Base-by-base conservation (phyloP, 176 grass and related monocot species). In the Cocos nucifera region DNA sequence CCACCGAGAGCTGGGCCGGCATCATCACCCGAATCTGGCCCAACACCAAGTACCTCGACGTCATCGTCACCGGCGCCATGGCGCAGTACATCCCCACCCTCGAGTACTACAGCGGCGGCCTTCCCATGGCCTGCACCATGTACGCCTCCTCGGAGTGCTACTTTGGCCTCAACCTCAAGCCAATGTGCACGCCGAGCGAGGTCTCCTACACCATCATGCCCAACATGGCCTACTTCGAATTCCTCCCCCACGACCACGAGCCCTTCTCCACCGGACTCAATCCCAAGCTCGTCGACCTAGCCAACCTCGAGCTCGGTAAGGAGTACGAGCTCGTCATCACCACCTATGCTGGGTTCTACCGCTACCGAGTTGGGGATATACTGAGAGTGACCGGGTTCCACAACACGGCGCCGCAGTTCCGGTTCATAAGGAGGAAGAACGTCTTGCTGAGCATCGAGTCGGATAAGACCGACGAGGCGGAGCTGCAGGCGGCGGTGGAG, bases 191-290 rank as follows among this genome's bases (percentile, higher is more conserved):
- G 8, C 59, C 59, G 6, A 19, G 28, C 17, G 59, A 62, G 59
- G 59, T 62, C 17, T 85, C 92, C 30, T 97, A 97, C 87, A 97
- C 92, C 73, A 90, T 97, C 80, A 85, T 97, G 92, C 92, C 92
- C 23, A 97, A 90, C 83, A 97, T 97, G 92, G 88, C 71, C 65
- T 97, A 97, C 83, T 97, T 97, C 75, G 92, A 97, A 78, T 97
- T 97, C 73, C 77, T 97, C 28, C 59, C 63, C 49, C 35, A 44
- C 7, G 9, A 44, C 49, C 35, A 14, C 7, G 9, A 44, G 2
- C 35, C 35, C 9, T 3, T 1, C 9, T 44, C 35, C 35, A 14
- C 35, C 9, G 35, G 35, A 44, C 35, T 3, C 12, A 44, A 14
- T 12, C 10, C 35, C 35, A 44, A 65, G 49, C 63, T 65, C 15